Percentiles rank a stretch among this genome's conserved stretches.
These are phyloP conservation scores for Suaeda aralocaspica DNA, from an alignment of 148 eudicot species.

Conservation along the genomic window DNA sequence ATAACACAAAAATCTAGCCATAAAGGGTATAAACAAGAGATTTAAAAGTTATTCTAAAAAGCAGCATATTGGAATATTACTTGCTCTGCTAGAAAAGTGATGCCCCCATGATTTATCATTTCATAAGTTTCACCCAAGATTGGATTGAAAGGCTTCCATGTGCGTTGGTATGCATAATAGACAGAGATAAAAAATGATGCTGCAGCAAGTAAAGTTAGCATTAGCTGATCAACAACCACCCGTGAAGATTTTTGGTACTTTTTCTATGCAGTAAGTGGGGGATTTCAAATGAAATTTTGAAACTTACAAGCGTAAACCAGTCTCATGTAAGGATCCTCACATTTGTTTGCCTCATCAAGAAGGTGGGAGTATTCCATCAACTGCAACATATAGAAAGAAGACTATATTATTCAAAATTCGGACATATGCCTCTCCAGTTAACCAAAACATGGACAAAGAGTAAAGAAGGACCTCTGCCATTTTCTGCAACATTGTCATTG, in stretches of 20 bases:
- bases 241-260: background rate
- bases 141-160: conserved; percentile 99
- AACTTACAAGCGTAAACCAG: conserved; percentile 80
- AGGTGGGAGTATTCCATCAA: conserved; percentile 91
- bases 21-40: background rate
- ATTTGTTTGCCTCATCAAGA: conserved; percentile 78
- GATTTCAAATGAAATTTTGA: background rate
- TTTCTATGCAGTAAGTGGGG: background rate
- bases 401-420: background rate
- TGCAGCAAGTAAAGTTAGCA: conserved; percentile 26
- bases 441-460: background rate
- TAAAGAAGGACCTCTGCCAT: conserved; percentile 81
- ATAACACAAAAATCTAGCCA: background rate
- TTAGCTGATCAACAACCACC: background rate
- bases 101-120: conserved; percentile 78
- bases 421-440: background rate
- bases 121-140: conserved; percentile 98
- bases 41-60: background rate
- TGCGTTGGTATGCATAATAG: conserved; percentile 77
- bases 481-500: conserved; percentile 97
- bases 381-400: conserved; percentile 39
- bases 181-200: conserved; percentile 82
- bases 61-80: conserved; percentile 21
- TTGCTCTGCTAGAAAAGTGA: conserved; percentile 85
- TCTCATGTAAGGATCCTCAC: conserved; percentile 94